Evolutionary conservation across 495 filamentous ascomycete species (phyloP).

Genomic region (Podospora australis): DNA sequence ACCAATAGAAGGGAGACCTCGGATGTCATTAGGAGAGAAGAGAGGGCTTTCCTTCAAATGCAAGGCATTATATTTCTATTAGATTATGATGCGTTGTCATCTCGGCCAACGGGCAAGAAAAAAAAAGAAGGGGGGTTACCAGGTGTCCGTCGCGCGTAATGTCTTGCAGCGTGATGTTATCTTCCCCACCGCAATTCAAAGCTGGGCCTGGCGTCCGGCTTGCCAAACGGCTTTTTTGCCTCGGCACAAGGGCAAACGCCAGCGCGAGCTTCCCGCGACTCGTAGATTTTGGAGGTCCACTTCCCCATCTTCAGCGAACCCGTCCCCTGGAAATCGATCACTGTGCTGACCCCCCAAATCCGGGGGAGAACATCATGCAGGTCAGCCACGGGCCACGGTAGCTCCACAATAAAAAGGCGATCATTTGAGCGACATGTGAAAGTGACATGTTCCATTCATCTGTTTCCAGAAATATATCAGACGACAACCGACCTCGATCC

Average conservation of each 20-base stretch:
- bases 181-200: slow-evolving; percentile 7
- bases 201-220: too few relatives aligned
- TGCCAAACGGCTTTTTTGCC: slow-evolving; percentile 9
- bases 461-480: neutral
- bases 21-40: too few relatives aligned
- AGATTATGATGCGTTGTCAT: too few relatives aligned
- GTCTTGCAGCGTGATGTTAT: neutral
- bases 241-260: slow-evolving; percentile 6
- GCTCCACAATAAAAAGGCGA: neutral
- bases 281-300: slow-evolving; percentile 1
- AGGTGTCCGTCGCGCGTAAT: too few relatives aligned
- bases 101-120: too few relatives aligned
- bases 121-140: too few relatives aligned
- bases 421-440: slow-evolving; percentile 10
- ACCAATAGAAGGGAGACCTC: too few relatives aligned
- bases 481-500: neutral
- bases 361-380: slow-evolving; percentile 2
- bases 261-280: too few relatives aligned
- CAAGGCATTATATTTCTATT: too few relatives aligned
- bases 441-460: neutral
- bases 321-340: neutral
- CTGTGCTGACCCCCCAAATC: slow-evolving; percentile 1
- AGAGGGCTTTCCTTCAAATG: too few relatives aligned
- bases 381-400: too few relatives aligned
- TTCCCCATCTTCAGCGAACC: slow-evolving; percentile 8